Base-by-base conservation (phyloP, 176 grass and related monocot species). In the Phragmites australis region DNA sequence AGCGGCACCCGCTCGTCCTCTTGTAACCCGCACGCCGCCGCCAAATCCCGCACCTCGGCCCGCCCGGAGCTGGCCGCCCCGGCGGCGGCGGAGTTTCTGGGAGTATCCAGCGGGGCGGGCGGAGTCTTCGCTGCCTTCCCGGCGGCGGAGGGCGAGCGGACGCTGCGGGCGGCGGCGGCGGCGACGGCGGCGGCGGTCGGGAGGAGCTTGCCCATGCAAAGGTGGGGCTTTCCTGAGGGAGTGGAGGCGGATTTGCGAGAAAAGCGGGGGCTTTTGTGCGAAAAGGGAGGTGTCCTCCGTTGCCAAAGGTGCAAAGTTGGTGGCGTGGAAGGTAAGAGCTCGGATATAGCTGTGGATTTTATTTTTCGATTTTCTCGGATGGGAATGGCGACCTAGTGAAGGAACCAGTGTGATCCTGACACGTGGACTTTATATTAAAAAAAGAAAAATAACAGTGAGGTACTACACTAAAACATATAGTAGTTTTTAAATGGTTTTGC, bases 1-100 rank as follows among this genome's bases (percentile, higher is more conserved):
- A 99, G 84, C 1, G 96, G 96, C 45, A 93, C 70, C 63, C 86
- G 81, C 21, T 81, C 84, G 42, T 85, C 88, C 47, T 77, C 77
- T 49, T 71, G 29, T 26, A 81, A 60, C 46, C 86, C 85, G 75
- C 88, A 78, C 47, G 75, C 81, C 86, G 65, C 25, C 30, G 88
- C 81, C 76, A 79, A 71, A 75, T 90, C 78, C 75, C 42, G 52
- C 80, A 74, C 70, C 70, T 68, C 78, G 19, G 49, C 34, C 8
- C 73, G 83, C 34, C 67, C 87, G 50, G 76, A 68, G 71, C 72
- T 63, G 26, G 86, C 56, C 39, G 75, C 60, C 56, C 82, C 82
- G 29, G 74, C 57, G 2, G 73, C 68, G 8, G 70, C 68, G 67
- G 73, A 29, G 77, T 85, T 88, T 67, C 82, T 91, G 77, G 65